Percentiles rank a stretch among this genome's conserved stretches.
These are phyloP conservation scores for Ogataea henricii DNA, from an alignment of 805 yeast species.

Conservation along the genomic window DNA sequence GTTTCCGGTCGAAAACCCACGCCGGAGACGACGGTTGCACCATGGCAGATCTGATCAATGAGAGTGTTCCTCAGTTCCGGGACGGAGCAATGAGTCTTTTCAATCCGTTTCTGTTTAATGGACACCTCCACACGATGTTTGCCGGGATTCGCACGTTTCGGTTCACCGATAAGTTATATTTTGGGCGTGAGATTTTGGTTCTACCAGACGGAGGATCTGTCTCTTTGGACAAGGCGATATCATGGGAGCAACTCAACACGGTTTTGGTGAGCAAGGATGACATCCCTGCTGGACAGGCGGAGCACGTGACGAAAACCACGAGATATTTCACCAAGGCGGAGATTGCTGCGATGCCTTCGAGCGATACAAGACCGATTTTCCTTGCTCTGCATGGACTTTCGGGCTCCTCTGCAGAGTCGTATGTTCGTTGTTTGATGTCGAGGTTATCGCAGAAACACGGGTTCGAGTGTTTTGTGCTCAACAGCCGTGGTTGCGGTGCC, in stretches of 20 bases:
- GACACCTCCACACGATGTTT: slow-evolving; percentile 76
- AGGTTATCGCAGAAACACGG: slow-evolving; percentile 35
- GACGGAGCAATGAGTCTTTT: slow-evolving; percentile 53
- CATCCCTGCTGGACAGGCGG: slow-evolving; percentile 40
- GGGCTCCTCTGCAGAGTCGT: slow-evolving; percentile 84
- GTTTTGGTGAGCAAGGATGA: slow-evolving; percentile 27
- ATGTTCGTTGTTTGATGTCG: slow-evolving; percentile 61
- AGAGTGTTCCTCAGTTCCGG: slow-evolving; percentile 43
- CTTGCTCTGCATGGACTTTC: slow-evolving; percentile 75
- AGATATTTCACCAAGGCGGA: slow-evolving; percentile 54
- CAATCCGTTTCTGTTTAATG: slow-evolving; percentile 67
- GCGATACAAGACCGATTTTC: slow-evolving; percentile 55
- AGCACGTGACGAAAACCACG: slow-evolving; percentile 50
- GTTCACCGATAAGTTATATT: slow-evolving; percentile 57
- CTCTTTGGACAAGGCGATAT: slow-evolving; percentile 72
- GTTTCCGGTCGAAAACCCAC: slow-evolving; percentile 3
- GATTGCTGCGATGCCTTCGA: slow-evolving; percentile 31
- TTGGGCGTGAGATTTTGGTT: slow-evolving; percentile 67
- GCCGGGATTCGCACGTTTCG: slow-evolving; percentile 57
- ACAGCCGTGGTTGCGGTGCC: slow-evolving; percentile 76
- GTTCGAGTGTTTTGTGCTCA: slow-evolving; percentile 70
- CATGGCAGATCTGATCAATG: slow-evolving; percentile 26
- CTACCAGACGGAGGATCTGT: slow-evolving; percentile 70
- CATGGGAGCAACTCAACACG: slow-evolving; percentile 32
- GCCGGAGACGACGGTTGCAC: slow-evolving; percentile 4